Conservation (phyloP, 2,329 filamentous ascomycete genomes). For the Rhinocladiella similis region DNA sequence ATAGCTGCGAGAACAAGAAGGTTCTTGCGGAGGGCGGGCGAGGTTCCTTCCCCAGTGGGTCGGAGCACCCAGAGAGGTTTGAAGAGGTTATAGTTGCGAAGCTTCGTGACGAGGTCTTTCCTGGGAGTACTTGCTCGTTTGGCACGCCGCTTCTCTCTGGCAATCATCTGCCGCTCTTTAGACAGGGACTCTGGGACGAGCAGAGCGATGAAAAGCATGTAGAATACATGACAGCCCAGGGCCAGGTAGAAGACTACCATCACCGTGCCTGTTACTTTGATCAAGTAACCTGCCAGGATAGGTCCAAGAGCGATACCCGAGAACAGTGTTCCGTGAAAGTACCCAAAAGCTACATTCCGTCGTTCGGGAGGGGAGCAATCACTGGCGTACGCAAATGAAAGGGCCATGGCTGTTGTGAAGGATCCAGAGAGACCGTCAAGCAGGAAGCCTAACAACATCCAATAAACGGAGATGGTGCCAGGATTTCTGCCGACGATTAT, state of each 20-base stretch:
- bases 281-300: constrained; percentile 74
- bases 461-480: constrained; percentile 70
- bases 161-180: constrained; percentile 66
- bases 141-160: constrained; percentile 65
- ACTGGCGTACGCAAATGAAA: constrained; percentile 82
- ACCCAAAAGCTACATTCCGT: constrained; percentile 81
- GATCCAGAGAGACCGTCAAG: constrained; percentile 85
- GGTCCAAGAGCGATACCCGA: constrained; percentile 86
- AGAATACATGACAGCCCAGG: constrained; percentile 69
- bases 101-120: constrained; percentile 39
- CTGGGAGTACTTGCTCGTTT: constrained; percentile 39
- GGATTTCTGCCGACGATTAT: constrained; percentile 77
- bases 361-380: constrained; percentile 82
- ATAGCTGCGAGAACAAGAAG: constrained; percentile 76
- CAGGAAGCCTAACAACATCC: constrained; percentile 73
- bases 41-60: constrained; percentile 66
- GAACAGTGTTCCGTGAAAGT: constrained; percentile 87
- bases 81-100: constrained; percentile 65
- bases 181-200: constrained; percentile 83
- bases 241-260: constrained; percentile 83
- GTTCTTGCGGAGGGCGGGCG: constrained; percentile 69
- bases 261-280: constrained; percentile 72
- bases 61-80: constrained; percentile 75
- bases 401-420: constrained; percentile 77
- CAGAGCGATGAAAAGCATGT: constrained; percentile 70